Conservation (phyloP, 257 asterid genomes). For the Jasminum sambac region DNA sequence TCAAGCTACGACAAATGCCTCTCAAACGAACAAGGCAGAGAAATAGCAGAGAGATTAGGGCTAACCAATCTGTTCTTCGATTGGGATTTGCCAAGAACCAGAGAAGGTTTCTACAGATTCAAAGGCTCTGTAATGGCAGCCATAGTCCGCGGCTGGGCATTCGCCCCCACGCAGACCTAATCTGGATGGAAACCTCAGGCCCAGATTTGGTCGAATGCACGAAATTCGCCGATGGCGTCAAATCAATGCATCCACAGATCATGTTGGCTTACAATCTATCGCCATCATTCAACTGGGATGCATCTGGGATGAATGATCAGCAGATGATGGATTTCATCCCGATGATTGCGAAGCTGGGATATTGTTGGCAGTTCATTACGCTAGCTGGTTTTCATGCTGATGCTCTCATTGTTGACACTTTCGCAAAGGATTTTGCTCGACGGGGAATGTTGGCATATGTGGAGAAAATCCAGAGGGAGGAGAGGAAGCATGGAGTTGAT, state of each 20-base stretch:
- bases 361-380: slow-evolving; percentile 96
- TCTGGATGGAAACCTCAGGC: slow-evolving; percentile 96
- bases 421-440: slow-evolving; percentile 72
- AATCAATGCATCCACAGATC: slow-evolving; percentile 58
- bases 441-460: slow-evolving; percentile 94
- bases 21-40: slow-evolving; percentile 70
- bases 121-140: slow-evolving; percentile 86
- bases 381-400: slow-evolving; percentile 91
- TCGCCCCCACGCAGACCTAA: slow-evolving; percentile 66
- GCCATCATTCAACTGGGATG: slow-evolving; percentile 98
- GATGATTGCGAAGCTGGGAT: slow-evolving; percentile 73
- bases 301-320: slow-evolving; percentile 83
- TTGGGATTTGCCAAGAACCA: slow-evolving; percentile 90
- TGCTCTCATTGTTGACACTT: slow-evolving; percentile 78
- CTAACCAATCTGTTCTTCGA: slow-evolving; percentile 70
- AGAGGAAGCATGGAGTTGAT: slow-evolving; percentile 85
- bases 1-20: slow-evolving; percentile 69
- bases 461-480: slow-evolving; percentile 93
- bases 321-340: slow-evolving; percentile 94
- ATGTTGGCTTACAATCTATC: slow-evolving; percentile 96
- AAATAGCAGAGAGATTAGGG: slow-evolving; percentile 64
- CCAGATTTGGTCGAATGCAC: slow-evolving; percentile 91
- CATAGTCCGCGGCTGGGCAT: slow-evolving; percentile 84
- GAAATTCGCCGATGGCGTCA: slow-evolving; percentile 73
- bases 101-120: slow-evolving; percentile 91